Evolutionary conservation across 2,329 filamentous ascomycete species (phyloP).

Genomic region (Diplocarpon rosae): DNA sequence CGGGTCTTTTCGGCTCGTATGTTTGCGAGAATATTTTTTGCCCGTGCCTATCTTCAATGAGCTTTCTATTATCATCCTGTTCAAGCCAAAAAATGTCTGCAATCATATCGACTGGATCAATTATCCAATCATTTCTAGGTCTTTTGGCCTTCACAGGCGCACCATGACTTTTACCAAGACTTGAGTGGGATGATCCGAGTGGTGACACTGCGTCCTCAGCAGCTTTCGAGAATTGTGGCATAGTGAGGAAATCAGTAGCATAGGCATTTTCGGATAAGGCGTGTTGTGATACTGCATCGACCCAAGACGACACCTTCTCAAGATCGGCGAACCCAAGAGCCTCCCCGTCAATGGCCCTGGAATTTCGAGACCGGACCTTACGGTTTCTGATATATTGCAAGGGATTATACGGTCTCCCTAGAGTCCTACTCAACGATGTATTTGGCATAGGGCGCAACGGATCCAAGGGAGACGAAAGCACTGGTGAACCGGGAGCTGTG

Average conservation of each 20-base stretch:
- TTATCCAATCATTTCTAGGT: conserved; percentile 73
- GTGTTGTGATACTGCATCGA: conserved; percentile 47
- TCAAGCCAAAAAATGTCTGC: conserved; percentile 90
- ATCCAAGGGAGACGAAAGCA: not conserved
- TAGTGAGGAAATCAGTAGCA: conserved; percentile 28
- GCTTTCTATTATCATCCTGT: conserved; percentile 64
- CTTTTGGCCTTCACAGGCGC: conserved; percentile 47
- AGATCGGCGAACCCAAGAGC: conserved; percentile 68
- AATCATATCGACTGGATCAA: conserved; percentile 73
- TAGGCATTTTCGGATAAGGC: conserved; percentile 17
- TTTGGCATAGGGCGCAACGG: conserved; percentile 3
- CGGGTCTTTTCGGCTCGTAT: conserved; percentile 28
- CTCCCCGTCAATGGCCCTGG: conserved; percentile 62
- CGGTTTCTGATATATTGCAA: conserved; percentile 87
- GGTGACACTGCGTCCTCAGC: conserved; percentile 21
- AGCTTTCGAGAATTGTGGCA: conserved; percentile 32
- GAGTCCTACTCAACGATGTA: conserved; percentile 9
- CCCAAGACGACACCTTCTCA: conserved; percentile 61
- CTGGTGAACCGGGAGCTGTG: conserved; percentile 28
- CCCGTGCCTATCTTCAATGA: conserved; percentile 73
- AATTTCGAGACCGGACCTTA: conserved; percentile 70
- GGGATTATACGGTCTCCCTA: conserved; percentile 76
- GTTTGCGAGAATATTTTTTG: conserved; percentile 55
- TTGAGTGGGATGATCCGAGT: conserved; percentile 28
- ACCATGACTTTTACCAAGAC: conserved; percentile 29